phyloP scores from a whole-genome alignment of 164 flowering plant genomes.

The Chimonanthus salicifolius region DNA sequence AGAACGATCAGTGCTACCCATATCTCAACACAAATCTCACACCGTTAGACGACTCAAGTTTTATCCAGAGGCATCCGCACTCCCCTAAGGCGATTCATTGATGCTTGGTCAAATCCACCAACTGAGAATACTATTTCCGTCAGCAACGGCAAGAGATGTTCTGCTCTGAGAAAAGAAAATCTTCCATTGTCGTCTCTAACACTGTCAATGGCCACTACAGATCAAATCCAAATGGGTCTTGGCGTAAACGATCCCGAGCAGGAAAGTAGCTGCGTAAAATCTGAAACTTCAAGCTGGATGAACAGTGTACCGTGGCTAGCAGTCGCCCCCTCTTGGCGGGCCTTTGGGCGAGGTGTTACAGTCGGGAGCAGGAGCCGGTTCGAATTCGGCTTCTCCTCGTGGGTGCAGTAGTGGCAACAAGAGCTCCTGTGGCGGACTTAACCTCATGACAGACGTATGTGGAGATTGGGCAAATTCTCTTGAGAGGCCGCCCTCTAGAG shows the following conservation, averaged over 20 bases:
- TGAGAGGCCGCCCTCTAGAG: not conserved
- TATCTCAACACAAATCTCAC: conserved; percentile 21
- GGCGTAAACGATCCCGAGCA: conserved; percentile 19
- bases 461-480: conserved; percentile 7
- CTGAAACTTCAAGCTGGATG: conserved; percentile 38
- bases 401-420: conserved; percentile 16
- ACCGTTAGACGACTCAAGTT: conserved; percentile 4
- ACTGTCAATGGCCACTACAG: conserved; percentile 44
- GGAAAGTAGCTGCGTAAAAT: conserved; percentile 15
- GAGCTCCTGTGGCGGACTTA: conserved; percentile 28
- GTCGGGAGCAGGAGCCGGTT: conserved; percentile 24
- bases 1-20: conserved; percentile 20
- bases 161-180: conserved; percentile 19
- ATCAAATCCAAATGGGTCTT: conserved; percentile 23
- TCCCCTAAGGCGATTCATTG: conserved; percentile 50
- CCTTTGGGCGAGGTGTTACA: conserved; percentile 76
- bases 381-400: conserved; percentile 20
- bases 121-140: conserved; percentile 9
- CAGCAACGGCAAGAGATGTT: conserved; percentile 8
- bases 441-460: conserved; percentile 26
- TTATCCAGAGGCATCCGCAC: conserved; percentile 15
- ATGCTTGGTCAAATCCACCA: conserved; percentile 51
- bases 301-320: conserved; percentile 37
- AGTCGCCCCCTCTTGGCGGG: conserved; percentile 60
- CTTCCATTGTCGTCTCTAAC: conserved; percentile 39